phyloP scores from a whole-genome alignment of 306 rosid species.

The Elaeagnus macrophylla region DNA sequence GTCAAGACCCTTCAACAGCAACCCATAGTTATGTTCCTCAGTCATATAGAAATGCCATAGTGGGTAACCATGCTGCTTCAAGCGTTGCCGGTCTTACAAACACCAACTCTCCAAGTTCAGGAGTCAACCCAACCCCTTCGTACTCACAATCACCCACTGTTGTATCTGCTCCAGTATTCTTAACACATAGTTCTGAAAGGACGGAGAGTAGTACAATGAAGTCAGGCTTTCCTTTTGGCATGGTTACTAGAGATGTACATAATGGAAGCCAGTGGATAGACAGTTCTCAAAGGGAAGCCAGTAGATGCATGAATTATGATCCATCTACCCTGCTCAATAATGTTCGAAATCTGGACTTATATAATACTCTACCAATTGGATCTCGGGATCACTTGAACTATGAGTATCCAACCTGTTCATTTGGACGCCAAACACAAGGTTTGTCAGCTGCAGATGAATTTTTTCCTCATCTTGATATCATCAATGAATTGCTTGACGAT shows the following conservation, averaged over 20 bases:
- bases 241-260: slow-evolving; percentile 46
- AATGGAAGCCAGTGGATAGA: slow-evolving; percentile 66
- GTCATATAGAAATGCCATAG: slow-evolving; percentile 88
- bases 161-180: slow-evolving; percentile 51
- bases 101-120: slow-evolving; percentile 46
- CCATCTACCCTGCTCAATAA: slow-evolving; percentile 37
- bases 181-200: slow-evolving; percentile 58
- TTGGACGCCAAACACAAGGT: slow-evolving; percentile 67
- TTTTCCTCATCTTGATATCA: slow-evolving; percentile 94
- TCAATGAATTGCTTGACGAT: slow-evolving; percentile 92
- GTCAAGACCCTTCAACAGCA: slow-evolving; percentile 72
- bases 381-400: slow-evolving; percentile 35
- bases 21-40: slow-evolving; percentile 68
- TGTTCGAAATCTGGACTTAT: slow-evolving; percentile 46
- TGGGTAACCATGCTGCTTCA: slow-evolving; percentile 58
- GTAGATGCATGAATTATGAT: slow-evolving; percentile 44
- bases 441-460: slow-evolving; percentile 45
- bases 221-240: slow-evolving; percentile 44
- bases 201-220: slow-evolving; percentile 37
- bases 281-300: slow-evolving; percentile 47
- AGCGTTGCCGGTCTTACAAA: slow-evolving; percentile 45
- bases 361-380: slow-evolving; percentile 43
- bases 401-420: slow-evolving; percentile 48
- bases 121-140: slow-evolving; percentile 36
- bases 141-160: slow-evolving; percentile 52